Evolutionary conservation across 768 basidiomycete genomes (phyloP), one percentile per base, ranked within the genome.

Genomic region (Xerocomus potaroensis): DNA sequence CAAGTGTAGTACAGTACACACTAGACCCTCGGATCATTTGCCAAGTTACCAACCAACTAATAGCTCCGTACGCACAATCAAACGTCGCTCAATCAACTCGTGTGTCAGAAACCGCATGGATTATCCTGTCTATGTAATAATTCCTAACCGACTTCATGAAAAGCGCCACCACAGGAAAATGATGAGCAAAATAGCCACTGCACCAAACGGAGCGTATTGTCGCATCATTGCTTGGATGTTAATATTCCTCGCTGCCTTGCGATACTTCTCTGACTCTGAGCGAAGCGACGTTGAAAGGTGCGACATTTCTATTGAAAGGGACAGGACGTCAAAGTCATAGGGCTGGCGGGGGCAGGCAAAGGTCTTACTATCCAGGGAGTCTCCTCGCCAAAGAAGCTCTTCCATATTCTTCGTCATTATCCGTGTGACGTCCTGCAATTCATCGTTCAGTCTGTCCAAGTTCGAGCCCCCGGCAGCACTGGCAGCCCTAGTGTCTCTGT

Each of bases 361-460:
- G 32, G 37, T 72, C 88, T 57, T 61, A 95, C 96, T 77, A 67
- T 99, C 96, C 48, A 99, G 76, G 24, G 91, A 95, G 66, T 99
- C 96, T 22, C 96, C 96, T 65, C 96, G 76, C 96, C 95, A 98
- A 40, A 99, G 70, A 42, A 99, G 72, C 68, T 99, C 96, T 69
- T 99, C 96, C 95, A 99, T 99, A 62, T 99, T 98, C 74, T 99
- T 98, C 8, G 96, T 98, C 96, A 99, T 98, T 68, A 99, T 98
- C 54, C 91, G 76, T 40, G 96, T 97, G 49, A 99, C 96, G 61
- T 99, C 96, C 63, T 96, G 92, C 30, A 99, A 73, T 55, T 99
- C 95, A 59, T 92, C 93, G 60, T 98, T 98, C 37, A 99, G 74
- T 67, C 77, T 86, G 65, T 93, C 91, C 45, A 99, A 66, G 44